Evolutionary conservation across 192 early-diverging fungal genomes (phyloP).

Genomic region (Geranomyces michiganensis): DNA sequence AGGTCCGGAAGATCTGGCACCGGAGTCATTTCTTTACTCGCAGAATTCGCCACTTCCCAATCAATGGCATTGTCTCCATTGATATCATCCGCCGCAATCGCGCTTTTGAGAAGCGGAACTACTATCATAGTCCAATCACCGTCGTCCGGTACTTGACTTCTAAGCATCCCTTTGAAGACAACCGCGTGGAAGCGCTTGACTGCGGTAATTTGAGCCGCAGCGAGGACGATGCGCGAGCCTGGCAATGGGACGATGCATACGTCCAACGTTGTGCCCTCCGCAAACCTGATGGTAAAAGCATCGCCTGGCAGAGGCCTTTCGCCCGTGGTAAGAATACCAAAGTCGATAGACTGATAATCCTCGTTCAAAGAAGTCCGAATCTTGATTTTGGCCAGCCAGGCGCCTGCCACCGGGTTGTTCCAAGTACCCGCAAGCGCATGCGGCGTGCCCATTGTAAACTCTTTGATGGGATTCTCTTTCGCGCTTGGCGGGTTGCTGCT

Average conservation of each 20-base stretch:
- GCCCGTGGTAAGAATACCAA: constrained; percentile 12
- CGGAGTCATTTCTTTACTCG: neutral
- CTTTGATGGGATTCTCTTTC: neutral
- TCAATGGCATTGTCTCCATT: constrained; percentile 12
- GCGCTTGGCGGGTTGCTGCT: neutral
- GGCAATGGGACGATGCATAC: neutral
- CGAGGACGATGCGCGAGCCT: neutral
- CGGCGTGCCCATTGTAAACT: constrained; percentile 23
- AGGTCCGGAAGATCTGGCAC: constrained; percentile 2
- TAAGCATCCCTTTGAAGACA: constrained; percentile 30
- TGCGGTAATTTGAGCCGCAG: neutral
- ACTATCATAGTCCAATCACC: constrained; percentile 27
- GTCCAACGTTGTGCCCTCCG: neutral
- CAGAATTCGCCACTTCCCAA: constrained; percentile 18
- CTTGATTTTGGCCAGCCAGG: constrained; percentile 9
- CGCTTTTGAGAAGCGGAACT: constrained; percentile 12
- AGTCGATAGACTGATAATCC: neutral
- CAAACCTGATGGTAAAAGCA: neutral
- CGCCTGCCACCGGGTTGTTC: neutral
- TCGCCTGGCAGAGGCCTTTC: neutral
- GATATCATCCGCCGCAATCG: neutral
- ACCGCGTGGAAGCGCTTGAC: constrained; percentile 23
- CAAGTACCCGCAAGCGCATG: neutral
- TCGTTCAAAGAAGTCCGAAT: neutral
- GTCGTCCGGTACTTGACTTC: constrained; percentile 22